phyloP scores from a whole-genome alignment of 768 basidiomycete genomes.

The Pulveroboletus sp. region DNA sequence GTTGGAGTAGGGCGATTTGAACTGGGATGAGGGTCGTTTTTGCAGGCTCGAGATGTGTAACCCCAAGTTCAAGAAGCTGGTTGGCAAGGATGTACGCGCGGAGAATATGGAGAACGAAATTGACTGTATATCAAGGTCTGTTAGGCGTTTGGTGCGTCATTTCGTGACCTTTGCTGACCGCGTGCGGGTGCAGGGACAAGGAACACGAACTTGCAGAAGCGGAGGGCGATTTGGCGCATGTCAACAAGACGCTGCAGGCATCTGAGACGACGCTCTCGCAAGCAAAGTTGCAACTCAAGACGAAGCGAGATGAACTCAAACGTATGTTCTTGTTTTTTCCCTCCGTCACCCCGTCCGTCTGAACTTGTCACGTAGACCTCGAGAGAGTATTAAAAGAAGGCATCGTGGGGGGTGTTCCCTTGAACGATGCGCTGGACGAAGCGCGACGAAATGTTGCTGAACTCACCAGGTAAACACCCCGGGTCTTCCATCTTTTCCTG shows the following conservation, averaged over 20 bases:
- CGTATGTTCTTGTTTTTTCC: conserved; percentile 34
- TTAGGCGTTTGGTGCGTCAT: conserved; percentile 2
- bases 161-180: background rate
- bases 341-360: background rate
- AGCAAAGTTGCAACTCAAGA: conserved; percentile 54
- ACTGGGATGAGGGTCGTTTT: conserved; percentile 4
- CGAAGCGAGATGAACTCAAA: conserved; percentile 58
- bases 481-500: background rate
- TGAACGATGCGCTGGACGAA: conserved; percentile 48
- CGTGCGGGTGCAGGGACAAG: conserved; percentile 48
- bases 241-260: conserved; percentile 56
- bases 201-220: conserved; percentile 51
- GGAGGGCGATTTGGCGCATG: conserved; percentile 32
- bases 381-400: conserved; percentile 44
- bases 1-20: background rate
- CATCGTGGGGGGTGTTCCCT: conserved; percentile 33
- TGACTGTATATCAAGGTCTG: conserved; percentile 54
- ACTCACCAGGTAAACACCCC: conserved; percentile 14
- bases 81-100: conserved; percentile 53
- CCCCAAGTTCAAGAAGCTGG: conserved; percentile 57
- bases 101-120: conserved; percentile 75
- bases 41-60: conserved; percentile 59
- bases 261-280: conserved; percentile 59
- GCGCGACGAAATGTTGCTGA: conserved; percentile 18
- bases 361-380: conserved; percentile 12